A percentile compares a stretch with the other conserved stretches of the same genome.
These are phyloP conservation scores for Mortierella hygrophila DNA, from an alignment of 192 early-diverging fungal species.

Conservation along the genomic window DNA sequence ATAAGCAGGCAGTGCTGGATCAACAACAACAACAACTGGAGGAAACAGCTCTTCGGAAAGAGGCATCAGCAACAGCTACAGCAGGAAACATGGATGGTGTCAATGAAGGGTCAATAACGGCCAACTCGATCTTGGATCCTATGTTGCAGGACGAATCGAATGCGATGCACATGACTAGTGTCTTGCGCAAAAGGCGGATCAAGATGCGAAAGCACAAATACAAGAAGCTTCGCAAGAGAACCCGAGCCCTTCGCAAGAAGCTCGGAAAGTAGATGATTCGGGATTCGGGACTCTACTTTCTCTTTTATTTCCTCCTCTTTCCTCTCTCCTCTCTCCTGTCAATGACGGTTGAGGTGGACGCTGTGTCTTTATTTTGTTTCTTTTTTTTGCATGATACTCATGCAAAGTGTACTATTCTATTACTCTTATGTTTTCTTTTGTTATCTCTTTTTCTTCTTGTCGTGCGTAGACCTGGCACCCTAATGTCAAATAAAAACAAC, in stretches of 20 bases:
- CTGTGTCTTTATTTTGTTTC: neutral
- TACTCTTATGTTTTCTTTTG: neutral
- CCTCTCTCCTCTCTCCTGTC: neutral
- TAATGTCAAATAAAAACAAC: neutral
- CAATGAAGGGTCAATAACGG: conserved; percentile 10
- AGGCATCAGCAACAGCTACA: neutral
- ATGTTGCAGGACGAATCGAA: conserved; percentile 6
- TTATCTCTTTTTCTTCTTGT: neutral
- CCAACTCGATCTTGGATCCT: conserved; percentile 26
- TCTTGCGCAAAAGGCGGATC: conserved; percentile 83
- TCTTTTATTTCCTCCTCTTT: neutral
- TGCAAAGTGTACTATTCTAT: neutral
- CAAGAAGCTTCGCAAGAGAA: conserved; percentile 86
- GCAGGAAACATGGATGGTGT: neutral
- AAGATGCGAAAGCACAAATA: conserved; percentile 98
- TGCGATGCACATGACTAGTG: conserved; percentile 74
- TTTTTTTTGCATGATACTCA: neutral
- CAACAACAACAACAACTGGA: neutral
- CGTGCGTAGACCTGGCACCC: neutral
- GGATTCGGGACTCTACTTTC: neutral
- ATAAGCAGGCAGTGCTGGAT: neutral
- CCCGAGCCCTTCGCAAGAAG: conserved; percentile 77
- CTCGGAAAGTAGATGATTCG: conserved; percentile 70
- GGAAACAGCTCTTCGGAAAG: neutral
- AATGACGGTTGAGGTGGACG: neutral